Conservation (phyloP, 2,329 filamentous ascomycete species). For the Aspergillus viridinutans region DNA sequence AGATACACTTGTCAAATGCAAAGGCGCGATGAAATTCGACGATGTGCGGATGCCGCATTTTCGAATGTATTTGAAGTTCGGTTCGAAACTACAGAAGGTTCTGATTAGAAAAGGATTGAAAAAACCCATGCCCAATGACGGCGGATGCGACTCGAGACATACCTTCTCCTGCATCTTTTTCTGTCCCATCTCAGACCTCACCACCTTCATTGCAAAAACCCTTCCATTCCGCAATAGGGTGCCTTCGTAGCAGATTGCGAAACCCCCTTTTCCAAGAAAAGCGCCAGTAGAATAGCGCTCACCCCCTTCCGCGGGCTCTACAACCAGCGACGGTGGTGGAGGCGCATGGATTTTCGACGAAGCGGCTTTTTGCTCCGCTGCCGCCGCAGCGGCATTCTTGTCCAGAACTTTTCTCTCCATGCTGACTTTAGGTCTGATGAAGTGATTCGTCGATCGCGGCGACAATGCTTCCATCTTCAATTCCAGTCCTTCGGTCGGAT, state of each 20-base stretch:
- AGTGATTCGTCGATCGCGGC: constrained; percentile 46
- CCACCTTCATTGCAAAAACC: constrained; percentile 49
- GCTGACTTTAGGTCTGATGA: constrained; percentile 39
- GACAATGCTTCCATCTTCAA: constrained; percentile 47
- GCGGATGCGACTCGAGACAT: constrained; percentile 3
- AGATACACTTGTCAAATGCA: constrained; percentile 82
- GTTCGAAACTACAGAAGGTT: constrained; percentile 56
- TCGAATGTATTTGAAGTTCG: constrained; percentile 96
- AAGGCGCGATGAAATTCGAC: constrained; percentile 95
- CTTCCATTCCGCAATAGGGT: constrained; percentile 40
- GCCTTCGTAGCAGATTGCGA: constrained; percentile 50
- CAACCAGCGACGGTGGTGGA: constrained; percentile 42
- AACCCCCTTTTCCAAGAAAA: constrained; percentile 49
- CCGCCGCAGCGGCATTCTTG: constrained; percentile 30
- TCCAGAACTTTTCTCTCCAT: constrained; percentile 38
- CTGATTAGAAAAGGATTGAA: constrained; percentile 6
- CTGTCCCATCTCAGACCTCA: constrained; percentile 47
- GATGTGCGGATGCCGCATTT: constrained; percentile 93
- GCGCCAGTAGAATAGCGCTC: constrained; percentile 45
- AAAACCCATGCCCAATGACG: background rate
- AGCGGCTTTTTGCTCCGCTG: constrained; percentile 28
- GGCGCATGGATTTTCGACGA: constrained; percentile 43
- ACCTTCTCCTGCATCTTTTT: constrained; percentile 52
- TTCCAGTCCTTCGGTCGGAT: constrained; percentile 1
- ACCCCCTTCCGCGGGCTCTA: constrained; percentile 42